Conservation (phyloP, 345 rosid genomes). For the Eucalyptus globulus region DNA sequence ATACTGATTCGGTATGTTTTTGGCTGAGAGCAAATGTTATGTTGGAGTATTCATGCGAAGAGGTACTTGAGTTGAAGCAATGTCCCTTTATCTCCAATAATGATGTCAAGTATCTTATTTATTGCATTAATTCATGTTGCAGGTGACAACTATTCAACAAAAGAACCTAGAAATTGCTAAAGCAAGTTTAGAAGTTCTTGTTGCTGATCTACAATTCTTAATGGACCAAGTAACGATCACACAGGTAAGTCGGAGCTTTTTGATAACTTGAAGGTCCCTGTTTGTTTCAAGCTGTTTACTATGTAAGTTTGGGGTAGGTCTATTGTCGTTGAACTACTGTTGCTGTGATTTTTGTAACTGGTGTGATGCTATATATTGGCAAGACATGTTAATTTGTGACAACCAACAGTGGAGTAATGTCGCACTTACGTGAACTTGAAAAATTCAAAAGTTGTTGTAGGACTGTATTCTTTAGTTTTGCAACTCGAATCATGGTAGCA, state of each 20-base stretch:
- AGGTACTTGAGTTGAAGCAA: constrained; percentile 16
- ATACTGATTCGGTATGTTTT: constrained; percentile 68
- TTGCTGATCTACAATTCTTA: constrained; percentile 82
- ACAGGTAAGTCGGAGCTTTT: constrained; percentile 32
- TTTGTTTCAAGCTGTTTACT: not conserved
- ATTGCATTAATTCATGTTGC: not conserved
- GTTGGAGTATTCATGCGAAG: constrained; percentile 88
- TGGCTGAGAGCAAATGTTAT: constrained; percentile 98
- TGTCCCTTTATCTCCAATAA: not conserved
- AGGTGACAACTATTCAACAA: constrained; percentile 67
- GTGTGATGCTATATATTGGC: not conserved
- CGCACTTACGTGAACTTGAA: not conserved
- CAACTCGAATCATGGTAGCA: not conserved
- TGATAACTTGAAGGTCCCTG: not conserved
- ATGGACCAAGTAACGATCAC: constrained; percentile 96
- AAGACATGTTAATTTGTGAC: not conserved
- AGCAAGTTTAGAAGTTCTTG: constrained; percentile 88
- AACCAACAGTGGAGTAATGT: not conserved
- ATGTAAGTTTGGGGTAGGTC: not conserved
- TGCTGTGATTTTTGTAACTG: not conserved
- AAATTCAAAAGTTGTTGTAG: not conserved
- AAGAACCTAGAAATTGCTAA: constrained; percentile 85
- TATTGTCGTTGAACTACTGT: not conserved
- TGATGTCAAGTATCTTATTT: not conserved
- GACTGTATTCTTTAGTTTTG: not conserved